A percentile compares a stretch with the other conserved stretches of the same genome.
Conservation (phyloP, 2,329 filamentous ascomycete genomes). For the Hansfordia pulvinata region DNA sequence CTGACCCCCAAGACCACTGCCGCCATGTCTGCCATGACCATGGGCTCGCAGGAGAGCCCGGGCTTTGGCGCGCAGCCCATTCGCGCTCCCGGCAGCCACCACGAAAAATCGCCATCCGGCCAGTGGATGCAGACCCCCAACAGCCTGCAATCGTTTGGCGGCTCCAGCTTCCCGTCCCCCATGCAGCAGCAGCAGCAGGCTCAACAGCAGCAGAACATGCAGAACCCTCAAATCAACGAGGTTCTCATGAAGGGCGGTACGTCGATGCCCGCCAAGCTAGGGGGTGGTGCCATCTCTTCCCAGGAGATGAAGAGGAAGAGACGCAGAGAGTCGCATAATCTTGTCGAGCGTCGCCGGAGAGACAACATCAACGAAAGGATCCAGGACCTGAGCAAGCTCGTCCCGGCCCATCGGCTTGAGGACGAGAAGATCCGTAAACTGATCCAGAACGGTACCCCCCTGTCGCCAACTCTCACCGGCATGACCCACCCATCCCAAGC, state of each 20-base stretch:
- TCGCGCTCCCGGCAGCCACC: constrained; percentile 48
- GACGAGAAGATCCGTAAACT: constrained; percentile 96
- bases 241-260: constrained; percentile 79
- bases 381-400: constrained; percentile 86
- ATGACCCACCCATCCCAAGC: constrained; percentile 58
- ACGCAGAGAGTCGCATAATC: constrained; percentile 86
- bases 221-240: constrained; percentile 70
- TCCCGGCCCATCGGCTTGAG: constrained; percentile 82
- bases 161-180: constrained; percentile 81
- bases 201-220: constrained; percentile 44
- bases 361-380: constrained; percentile 99
- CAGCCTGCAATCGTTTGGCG: constrained; percentile 73
- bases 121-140: constrained; percentile 84
- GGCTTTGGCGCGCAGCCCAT: constrained; percentile 70
- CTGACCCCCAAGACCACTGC: constrained; percentile 73
- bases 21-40: constrained; percentile 56
- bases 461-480: constrained; percentile 70
- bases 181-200: constrained; percentile 44
- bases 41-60: constrained; percentile 52
- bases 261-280: constrained; percentile 81
- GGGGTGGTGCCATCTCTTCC: constrained; percentile 47
- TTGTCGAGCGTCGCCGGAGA: constrained; percentile 84
- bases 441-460: constrained; percentile 78
- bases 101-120: constrained; percentile 74
- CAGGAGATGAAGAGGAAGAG: constrained; percentile 90